Conservation (phyloP, 2,329 filamentous ascomycete genomes). For the Clonostachys byssicola region DNA sequence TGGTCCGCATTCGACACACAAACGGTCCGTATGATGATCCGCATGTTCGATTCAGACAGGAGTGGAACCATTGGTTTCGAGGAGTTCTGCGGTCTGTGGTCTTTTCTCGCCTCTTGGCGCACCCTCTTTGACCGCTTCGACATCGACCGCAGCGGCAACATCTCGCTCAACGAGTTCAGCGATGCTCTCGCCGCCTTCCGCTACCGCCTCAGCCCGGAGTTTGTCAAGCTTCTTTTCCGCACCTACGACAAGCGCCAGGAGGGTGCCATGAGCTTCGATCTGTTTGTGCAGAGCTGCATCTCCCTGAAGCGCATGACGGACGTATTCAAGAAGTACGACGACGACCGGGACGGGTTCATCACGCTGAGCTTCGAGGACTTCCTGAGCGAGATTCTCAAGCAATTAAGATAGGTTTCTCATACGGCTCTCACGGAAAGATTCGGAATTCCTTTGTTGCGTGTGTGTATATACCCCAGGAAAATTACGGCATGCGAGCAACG, state of each 20-base stretch:
- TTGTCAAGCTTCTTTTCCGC: constrained; percentile 79
- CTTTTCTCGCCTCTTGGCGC: constrained; percentile 91
- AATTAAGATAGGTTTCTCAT: constrained; percentile 39
- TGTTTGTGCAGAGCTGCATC: constrained; percentile 98
- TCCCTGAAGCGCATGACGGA: constrained; percentile 98
- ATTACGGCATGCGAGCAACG: no score
- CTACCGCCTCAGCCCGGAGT: constrained; percentile 80
- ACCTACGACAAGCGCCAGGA: constrained; percentile 78
- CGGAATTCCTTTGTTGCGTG: no score
- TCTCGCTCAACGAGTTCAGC: constrained; percentile 80
- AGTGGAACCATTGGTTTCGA: constrained; percentile 88
- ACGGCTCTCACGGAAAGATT: neutral
- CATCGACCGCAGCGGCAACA: constrained; percentile 79
- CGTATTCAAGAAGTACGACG: constrained; percentile 98
- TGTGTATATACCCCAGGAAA: no score
- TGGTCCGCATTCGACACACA: constrained; percentile 91
- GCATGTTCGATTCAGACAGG: constrained; percentile 96
- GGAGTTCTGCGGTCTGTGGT: constrained; percentile 96
- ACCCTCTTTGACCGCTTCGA: constrained; percentile 95
- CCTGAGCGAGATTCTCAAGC: constrained; percentile 62
- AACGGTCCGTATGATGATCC: constrained; percentile 98
- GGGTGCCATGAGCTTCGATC: constrained; percentile 81
- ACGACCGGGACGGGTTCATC: constrained; percentile 91
- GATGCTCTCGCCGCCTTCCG: constrained; percentile 91
- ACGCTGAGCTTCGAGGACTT: constrained; percentile 81